Evolutionary conservation across 2,329 filamentous ascomycete genomes (phyloP).

Genomic region (Ascochyta clinopodiicola): DNA sequence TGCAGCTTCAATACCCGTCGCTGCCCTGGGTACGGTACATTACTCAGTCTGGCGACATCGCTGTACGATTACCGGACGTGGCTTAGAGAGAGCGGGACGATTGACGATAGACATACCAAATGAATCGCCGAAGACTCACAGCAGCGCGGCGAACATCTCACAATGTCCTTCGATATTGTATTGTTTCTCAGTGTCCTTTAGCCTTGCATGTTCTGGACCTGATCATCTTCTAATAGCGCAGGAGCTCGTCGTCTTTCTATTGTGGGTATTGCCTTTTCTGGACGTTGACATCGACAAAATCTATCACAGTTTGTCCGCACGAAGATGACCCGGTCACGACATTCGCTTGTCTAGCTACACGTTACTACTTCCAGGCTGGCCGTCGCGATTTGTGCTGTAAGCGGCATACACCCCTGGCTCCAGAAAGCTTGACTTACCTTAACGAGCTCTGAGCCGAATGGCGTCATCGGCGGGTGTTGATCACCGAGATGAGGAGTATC

Average conservation of each 20-base stretch:
- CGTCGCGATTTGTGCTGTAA: slow-evolving; percentile 9
- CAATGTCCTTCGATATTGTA: not conserved
- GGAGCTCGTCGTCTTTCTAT: not conserved
- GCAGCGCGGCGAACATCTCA: not conserved
- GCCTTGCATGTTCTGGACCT: not conserved
- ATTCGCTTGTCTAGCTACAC: not conserved
- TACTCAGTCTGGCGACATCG: slow-evolving; percentile 96
- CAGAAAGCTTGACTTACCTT: slow-evolving; percentile 7
- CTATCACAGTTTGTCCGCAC: not conserved
- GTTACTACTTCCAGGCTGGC: not conserved
- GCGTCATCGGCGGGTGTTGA: slow-evolving; percentile 15
- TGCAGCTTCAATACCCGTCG: slow-evolving; percentile 93
- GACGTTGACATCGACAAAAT: not conserved
- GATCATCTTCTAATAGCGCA: not conserved
- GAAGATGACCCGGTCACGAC: slow-evolving; percentile 1
- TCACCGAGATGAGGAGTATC: slow-evolving; percentile 11
- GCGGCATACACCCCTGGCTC: not conserved
- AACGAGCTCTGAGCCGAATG: slow-evolving; percentile 13
- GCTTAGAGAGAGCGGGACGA: slow-evolving; percentile 57
- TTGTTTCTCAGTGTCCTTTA: not conserved
- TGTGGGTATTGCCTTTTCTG: not conserved
- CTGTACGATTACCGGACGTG: slow-evolving; percentile 90
- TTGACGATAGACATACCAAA: slow-evolving; percentile 25
- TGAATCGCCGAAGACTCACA: slow-evolving; percentile 20
- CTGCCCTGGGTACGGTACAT: slow-evolving; percentile 98